Base-by-base conservation (phyloP, 2,329 filamentous ascomycete genomes). In the Colletotrichum musae region DNA sequence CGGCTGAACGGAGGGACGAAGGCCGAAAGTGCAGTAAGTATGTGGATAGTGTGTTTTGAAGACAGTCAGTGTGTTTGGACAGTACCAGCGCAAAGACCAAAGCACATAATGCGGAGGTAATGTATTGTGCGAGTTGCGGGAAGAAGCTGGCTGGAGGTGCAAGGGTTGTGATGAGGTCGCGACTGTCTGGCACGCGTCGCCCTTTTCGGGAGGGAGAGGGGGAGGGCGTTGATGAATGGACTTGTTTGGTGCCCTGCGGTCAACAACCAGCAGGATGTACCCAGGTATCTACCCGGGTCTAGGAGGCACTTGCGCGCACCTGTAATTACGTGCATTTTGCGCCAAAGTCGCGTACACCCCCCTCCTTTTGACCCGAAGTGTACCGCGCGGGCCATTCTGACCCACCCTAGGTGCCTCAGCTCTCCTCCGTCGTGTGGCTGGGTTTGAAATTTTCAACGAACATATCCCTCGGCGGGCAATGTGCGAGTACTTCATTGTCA, bases 111-210 rank as follows among this genome's bases (percentile, higher is more conserved):
- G 32, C 32, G 32, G 32, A 36, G 32, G 32, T 36, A 36, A 36
- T 36, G 32, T 24, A 48, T 60, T 43, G 62, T 67, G 56, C 56
- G 56, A 69, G 62, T 24, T 60, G 66, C 21, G 21, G 21, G 21
- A 61, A 45, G 51, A 57, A 57, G 51, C 56, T n/a, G 36, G 56
- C 21, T 36, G 43, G 56, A 48, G 54, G 24, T 67, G 52, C 63
- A 66, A 67, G 67, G 67, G 57, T 67, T 67, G 57, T 67, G 45
- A 67, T 52, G 45, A 18, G 51, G 51, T 66, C 67, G 67, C 67
- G 66, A 66, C 60, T 56, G 56, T 66, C 62, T 65, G 56, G 63
- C 59, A 62, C 67, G 67, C 67, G 67, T 70, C 67, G 63, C 41
- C 58, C 59, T 53, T 67, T 70, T 53, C 21, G 16, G 63, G 56